Base-by-base conservation (phyloP, 441 rosid genomes). In the Mallotus repandus region DNA sequence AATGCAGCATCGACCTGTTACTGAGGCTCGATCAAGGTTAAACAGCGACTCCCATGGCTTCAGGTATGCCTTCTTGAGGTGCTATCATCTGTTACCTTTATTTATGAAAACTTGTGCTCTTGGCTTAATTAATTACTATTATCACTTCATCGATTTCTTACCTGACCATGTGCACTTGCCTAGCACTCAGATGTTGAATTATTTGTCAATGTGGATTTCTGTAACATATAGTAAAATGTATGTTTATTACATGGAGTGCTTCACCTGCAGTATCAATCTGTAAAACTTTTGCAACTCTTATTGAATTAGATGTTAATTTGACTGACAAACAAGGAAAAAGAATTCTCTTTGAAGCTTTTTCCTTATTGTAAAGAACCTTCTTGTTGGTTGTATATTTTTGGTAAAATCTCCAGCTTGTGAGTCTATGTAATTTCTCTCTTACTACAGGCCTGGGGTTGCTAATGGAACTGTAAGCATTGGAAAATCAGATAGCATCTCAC, bases 41-140 rank as follows among this genome's bases (percentile, higher is more conserved):
- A 91, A 82, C 80, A 88, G 82, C 76, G 98, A 94, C 76, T 87
- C 90, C 19, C 92, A 81, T 79, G 96, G 87, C 35, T 81, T 85
- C 86, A 94, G 99, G 99, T 92, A 82, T 82, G 77, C 18, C 68
- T 69, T 78, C 16, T 72, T 70, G 62, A 54, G 62, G 43, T 71
- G 74, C 65, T 65, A 48, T 46, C 25, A 63, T 61, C 66, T 72
- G 50, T 65, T 77, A 22, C 50, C 64, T 19, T 32, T 4, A 38
- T 6, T 53, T 53, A 15, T 77, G 58, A 35, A 67, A 57, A n/a
- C 64, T 66, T 75, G 72, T 64, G 32, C 69, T 70, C 61, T 71
- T 76, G 19, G 29, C 74, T 50, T 52, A 61, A 61, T 68, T 67
- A 59, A 41, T 50, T 66, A 50, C 38, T 49, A 56, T 56, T 21